Evolutionary conservation across 1,284 basidiomycete genomes (phyloP), one percentile per base, ranked within the genome.

Genomic region (Lignosus rhinocerotis): DNA sequence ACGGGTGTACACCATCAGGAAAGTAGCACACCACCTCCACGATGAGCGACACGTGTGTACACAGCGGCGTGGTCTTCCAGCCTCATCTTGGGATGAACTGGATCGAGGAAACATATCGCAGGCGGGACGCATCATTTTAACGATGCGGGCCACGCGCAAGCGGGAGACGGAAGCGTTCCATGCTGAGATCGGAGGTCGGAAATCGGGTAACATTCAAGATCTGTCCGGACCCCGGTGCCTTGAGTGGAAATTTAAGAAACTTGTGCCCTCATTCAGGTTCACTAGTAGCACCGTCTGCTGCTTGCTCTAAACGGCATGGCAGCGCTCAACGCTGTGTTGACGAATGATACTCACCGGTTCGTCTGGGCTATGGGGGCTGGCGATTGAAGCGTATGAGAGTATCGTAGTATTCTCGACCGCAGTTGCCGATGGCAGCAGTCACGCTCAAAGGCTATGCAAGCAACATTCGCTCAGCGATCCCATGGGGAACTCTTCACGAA

Each of bases 31-130:
- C n/a, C n/a, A n/a, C n/a, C n/a, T 11, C 50, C 25, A 5, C 16
- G 8, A 19, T 51, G n/a, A 51, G 19, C 25, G n/a, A n/a, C 25
- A 12, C 39, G 9, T 39, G 50, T 14, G 34, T 50, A n/a, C 39
- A 61, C 12, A 48, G 30, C 9, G 49, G 30, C 9, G 49, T 61
- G 25, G 45, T 46, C 33, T 60, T 60, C 38, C 54, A 60, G 30
- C 58, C 58, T 10, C 43, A 17, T 7, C 46, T 51, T 17, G 19
- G 17, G 9, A 43, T 17, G 16, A 14, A n/a, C 49, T 59, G 12
- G 44, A 55, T 11, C 53, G 58, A n/a, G n/a, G 12, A 6, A 58
- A 53, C 34, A 8, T 53, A 19, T 34, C n/a, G 25, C n/a, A 31
- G 16, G 25, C 38, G 2, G 46, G 44, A 2, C 25, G 36, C 12